Conservation (phyloP, 306 rosid species). For the Pueraria montana region DNA sequence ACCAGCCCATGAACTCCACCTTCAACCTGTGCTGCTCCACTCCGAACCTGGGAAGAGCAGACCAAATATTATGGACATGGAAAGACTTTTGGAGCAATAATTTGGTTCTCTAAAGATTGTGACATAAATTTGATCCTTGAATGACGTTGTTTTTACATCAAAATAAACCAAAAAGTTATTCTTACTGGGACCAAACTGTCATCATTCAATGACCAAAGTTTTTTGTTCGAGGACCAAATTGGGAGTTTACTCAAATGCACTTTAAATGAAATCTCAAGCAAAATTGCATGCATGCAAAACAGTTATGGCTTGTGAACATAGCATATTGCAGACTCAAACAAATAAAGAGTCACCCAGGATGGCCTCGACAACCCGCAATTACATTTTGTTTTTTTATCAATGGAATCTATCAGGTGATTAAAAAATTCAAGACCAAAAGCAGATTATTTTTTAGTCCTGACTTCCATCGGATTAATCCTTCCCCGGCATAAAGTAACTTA, state of each 20-base stretch:
- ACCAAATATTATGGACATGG: conserved; percentile 10
- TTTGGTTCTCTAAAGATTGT: not conserved
- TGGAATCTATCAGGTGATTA: not conserved
- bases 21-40: conserved; percentile 95
- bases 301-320: conserved; percentile 3
- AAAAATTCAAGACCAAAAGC: not conserved
- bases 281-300: not conserved
- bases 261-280: too few relatives aligned
- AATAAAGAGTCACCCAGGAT: too few relatives aligned
- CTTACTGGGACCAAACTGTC: conserved; percentile 17
- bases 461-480: not conserved
- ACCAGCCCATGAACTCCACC: too few relatives aligned
- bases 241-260: not conserved
- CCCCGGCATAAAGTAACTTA: not conserved
- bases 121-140: conserved; percentile 14
- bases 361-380: too few relatives aligned
- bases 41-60: conserved; percentile 71
- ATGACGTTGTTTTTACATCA: conserved; percentile 7
- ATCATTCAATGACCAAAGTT: not conserved
- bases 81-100: not conserved
- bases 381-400: not conserved
- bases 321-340: conserved; percentile 12
- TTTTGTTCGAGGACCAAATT: not conserved
- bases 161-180: not conserved
- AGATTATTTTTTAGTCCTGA: not conserved